Percentiles rank a stretch among this genome's conserved stretches.
These are phyloP conservation scores for Malus fusca DNA, from an alignment of 306 rosid genomes.

Conservation along the genomic window DNA sequence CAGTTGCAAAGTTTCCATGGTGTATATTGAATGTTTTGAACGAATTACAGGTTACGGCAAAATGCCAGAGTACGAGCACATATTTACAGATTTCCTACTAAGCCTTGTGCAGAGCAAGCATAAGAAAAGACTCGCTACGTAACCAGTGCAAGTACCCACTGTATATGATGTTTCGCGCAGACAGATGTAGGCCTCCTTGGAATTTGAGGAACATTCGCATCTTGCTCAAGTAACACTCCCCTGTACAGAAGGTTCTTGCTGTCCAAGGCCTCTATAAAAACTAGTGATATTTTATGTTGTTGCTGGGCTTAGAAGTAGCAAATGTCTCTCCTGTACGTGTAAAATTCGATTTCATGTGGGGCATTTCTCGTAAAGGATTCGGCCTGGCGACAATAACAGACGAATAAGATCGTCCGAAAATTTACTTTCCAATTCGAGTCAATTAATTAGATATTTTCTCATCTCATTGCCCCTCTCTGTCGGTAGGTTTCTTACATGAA, in stretches of 20 bases:
- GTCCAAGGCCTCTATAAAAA: background rate
- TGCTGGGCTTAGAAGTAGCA: background rate
- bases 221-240: background rate
- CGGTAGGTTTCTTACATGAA: background rate
- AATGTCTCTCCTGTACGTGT: background rate
- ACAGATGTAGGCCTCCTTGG: background rate
- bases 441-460: too few relatives aligned
- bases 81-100: constrained; percentile 79
- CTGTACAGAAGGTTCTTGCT: background rate
- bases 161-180: background rate
- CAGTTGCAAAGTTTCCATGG: background rate
- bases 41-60: constrained; percentile 69
- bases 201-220: background rate
- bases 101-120: constrained; percentile 53
- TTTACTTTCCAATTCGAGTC: too few relatives aligned
- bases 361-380: background rate
- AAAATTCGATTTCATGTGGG: background rate
- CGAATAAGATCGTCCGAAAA: too few relatives aligned
- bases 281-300: background rate
- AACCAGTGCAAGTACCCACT: background rate
- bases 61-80: constrained; percentile 85
- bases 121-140: constrained; percentile 33
- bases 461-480: too few relatives aligned
- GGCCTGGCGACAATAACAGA: background rate
- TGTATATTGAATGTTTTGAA: background rate